Evolutionary conservation across 257 asterid genomes (phyloP), one percentile per base, ranked within the genome.

Genomic region (Primulina tabacum): DNA sequence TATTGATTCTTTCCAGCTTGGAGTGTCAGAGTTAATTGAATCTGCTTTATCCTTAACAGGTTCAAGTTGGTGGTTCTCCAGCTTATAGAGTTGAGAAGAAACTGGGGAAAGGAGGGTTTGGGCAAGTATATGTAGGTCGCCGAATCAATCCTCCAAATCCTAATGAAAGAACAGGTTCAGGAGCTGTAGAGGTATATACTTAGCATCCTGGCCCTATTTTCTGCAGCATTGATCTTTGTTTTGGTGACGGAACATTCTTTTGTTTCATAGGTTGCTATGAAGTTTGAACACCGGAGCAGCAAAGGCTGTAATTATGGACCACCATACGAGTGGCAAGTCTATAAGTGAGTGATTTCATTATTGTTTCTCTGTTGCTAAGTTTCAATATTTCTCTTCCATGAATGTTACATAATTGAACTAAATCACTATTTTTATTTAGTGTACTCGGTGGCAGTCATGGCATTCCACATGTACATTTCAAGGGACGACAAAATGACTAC

Each of bases 101-200:
- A 79, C 85, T 92, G 62, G 98, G 98, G 53, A 90, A 92, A 82
- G 97, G 98, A 69, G 98, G 97, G 33, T 93, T 93, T 79, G 98
- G 98, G 40, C 98, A 93, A 80, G 98, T 93, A 33, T 87, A 77
- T 81, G 94, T 90, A 59, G 98, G 98, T 69, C 89, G 95, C 8
- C 86, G 94, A 43, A 78, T 83, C 58, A 90, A 87, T 71, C 86
- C 89, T 17, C 79, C 85, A 40, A 81, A 79, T 73, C 95, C 82
- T 24, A 70, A 62, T 75, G 96, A 90, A 85, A 89, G 90, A 76
- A 83, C 78, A 32, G 98, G 98, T 61, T 82, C 98, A 8, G 89
- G 92, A 56, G 98, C 98, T 9, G 29, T 88, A 59, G 97, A 88
- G 94, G 98, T 90, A 62, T 24, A 34, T 64, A 17, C 26, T 29